Evolutionary conservation across 2,329 filamentous ascomycete species (phyloP), one percentile per base, ranked within the genome.

Genomic region (Diaporthe velutina): DNA sequence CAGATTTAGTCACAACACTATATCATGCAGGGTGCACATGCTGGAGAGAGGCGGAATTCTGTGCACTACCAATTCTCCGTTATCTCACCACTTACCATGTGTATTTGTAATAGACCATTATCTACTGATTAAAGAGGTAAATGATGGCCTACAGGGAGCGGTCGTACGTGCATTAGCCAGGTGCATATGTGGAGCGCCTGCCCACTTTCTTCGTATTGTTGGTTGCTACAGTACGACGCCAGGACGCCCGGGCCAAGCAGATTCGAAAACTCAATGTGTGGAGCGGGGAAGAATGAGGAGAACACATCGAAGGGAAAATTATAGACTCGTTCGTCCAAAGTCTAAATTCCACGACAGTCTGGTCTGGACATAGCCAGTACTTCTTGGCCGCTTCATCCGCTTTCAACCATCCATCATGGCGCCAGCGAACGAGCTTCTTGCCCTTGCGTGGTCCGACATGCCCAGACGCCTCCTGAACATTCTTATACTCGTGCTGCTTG

Each of bases 391-490:
- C 19, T 9, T 35, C 42, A 6, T 67, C 42, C 3, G 22, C 22
- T 35, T 10, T 50, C 25, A 30, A n/a, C 25, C 61, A 3, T 10
- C 19, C 19, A 50, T 17, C 7, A 67, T 67, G 61, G 42, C 28
- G 30, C 6, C 30, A 12, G 12, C 3, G 4, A 22, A 67, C n/a
- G 22, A 38, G 3, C 3, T 50, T 35, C 30, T 19, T 17, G 28
- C 6, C 10, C 22, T 50, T 17, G 45, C 22, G 19, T 67, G 61
- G 61, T 48, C 42, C 0, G 61, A 6, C 10, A 35, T 67, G 28
- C 42, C 30, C 61, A 35, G 61, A 13, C 61, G 61, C 17, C 61
- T 73, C n/a, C 19, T 66, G 35, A 66, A 66, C n/a, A 45, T 64
- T 13, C 2, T 73, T 19, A 25, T 15, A 17, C 17, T 54, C 33